Percentiles rank a stretch among this genome's conserved stretches.
These are phyloP conservation scores for Hypoxylon sp. DNA, from an alignment of 2,329 filamentous ascomycete species.

Conservation along the genomic window DNA sequence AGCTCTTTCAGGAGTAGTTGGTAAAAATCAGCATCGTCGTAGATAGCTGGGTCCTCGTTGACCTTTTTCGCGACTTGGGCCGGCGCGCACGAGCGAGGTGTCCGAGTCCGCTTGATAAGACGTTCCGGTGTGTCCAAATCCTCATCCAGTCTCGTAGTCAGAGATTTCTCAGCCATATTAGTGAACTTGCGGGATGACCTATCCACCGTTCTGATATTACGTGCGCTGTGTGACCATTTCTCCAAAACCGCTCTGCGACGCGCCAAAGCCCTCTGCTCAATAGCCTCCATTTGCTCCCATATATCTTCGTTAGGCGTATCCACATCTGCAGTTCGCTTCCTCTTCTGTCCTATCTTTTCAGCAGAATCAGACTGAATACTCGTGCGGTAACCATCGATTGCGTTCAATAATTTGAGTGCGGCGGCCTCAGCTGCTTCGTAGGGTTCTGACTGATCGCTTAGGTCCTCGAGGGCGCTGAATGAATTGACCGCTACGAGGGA, in stretches of 20 bases:
- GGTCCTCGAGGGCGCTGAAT: constrained; percentile 59
- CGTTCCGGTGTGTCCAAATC: constrained; percentile 74
- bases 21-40: constrained; percentile 96
- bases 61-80: constrained; percentile 68
- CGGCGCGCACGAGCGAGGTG: constrained; percentile 80
- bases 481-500: constrained; percentile 85
- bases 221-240: constrained; percentile 88
- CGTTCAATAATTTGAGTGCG: constrained; percentile 84
- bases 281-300: constrained; percentile 74
- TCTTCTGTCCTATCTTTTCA: constrained; percentile 65
- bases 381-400: constrained; percentile 74
- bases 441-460: constrained; percentile 57
- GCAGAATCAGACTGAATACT: constrained; percentile 61
- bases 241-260: constrained; percentile 78
- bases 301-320: constrained; percentile 70
- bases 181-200: constrained; percentile 62
- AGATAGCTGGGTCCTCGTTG: constrained; percentile 70
- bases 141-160: constrained; percentile 73
- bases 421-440: constrained; percentile 85
- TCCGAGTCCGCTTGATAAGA: constrained; percentile 72
- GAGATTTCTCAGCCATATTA: constrained; percentile 61
- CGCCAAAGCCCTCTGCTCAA: constrained; percentile 67
- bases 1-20: constrained; percentile 91
- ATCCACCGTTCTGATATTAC: constrained; percentile 64
- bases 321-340: constrained; percentile 62